Evolutionary conservation across 2,329 filamentous ascomycete species (phyloP), one percentile per base, ranked within the genome.

Genomic region (Sphaceloma murrayae): DNA sequence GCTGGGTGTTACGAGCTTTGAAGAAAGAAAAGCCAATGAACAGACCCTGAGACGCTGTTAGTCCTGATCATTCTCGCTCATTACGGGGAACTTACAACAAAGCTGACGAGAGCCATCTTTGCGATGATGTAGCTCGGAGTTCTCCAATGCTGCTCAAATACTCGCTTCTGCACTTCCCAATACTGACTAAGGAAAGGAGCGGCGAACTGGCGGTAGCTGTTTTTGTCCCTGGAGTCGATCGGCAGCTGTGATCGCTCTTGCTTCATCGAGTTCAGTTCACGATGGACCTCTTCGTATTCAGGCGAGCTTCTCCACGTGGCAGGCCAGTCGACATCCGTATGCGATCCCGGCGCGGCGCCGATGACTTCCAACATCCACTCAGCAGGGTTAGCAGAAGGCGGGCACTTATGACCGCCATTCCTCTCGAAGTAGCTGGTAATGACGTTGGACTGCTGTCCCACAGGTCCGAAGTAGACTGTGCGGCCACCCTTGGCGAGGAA

Each of bases 131-230:
- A 94, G 4, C 79, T 74, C 0, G 87, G 87, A 0, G 80, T 88
- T 48, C 87, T 82, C 86, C 87, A 94, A 72, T 91, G 93, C 61
- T 94, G 86, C 58, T 88, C 76, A 69, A 91, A 91, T 18, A 91
- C 82, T 56, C 87, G 85, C 52, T 73, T 61, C 13, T 77, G 73
- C 46, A 85, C 83, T 56, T 80, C 72, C 46, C 64, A 66, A 31
- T 89, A 66, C 62, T 94, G 87, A 5, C 68, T 57, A 30, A 53
- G 56, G 58, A 93, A 85, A 0, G 82, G 76, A 4, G 85, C 83
- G 3, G 87, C 87, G 49, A 94, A 94, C 60, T 94, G 85, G 49
- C 77, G 74, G 63, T 79, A 85, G 51, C 67, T 68, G 10, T 73
- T 68, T 17, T 76, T 69, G 46, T 77, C 68, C 51, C 46, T 56